Base-by-base conservation (phyloP, 2,329 filamentous ascomycete genomes). In the Alternaria infectoria region DNA sequence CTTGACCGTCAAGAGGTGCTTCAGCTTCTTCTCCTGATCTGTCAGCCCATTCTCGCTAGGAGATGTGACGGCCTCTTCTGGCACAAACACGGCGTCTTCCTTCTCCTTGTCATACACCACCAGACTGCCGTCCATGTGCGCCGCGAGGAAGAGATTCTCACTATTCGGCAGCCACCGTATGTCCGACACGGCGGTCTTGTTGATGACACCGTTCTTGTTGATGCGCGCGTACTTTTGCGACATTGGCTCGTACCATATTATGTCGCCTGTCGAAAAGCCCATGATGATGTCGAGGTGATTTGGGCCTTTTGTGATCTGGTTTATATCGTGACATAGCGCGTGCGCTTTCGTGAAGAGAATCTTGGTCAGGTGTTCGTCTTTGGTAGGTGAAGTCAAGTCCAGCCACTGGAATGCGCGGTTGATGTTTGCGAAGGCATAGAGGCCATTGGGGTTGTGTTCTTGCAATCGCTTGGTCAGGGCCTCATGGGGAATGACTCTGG, bases 91-190 rank as follows among this genome's bases (percentile, higher is more conserved):
- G 1, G 90, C 89, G 77, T 97, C 94, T 68, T 97, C 94, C 77
- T 96, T 97, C 76, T 97, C 94, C 81, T 98, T 99, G 81, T 99
- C 96, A 72, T 98, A 99, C 2, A 98, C 93, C 3, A 99, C 87
- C 47, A 99, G 80, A 3, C 91, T 91, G 2, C 96, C 96, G 74
- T 99, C 94, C 85, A 93, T 92, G 77, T 98, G 94, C 11, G 93
- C 91, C 11, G 94, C 94, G 49, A 99, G 84, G 75, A 99, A 98
- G 13, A 97, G 84, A 68, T 92, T 96, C 75, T 99, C 96, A 7
- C 95, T 97, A 26, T 93, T 92, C 0, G 96, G 96, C 59, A 99
- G 89, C 96, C 96, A 99, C 75, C 88, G 88, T 68, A 99, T 96
- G 65, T 95, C 89, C 0, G 92, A 91, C 3, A 98, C 91, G 0